Evolutionary conservation across 2,329 filamentous ascomycete genomes (phyloP), one percentile per base, ranked within the genome.

Genomic region (Phoma sp.): DNA sequence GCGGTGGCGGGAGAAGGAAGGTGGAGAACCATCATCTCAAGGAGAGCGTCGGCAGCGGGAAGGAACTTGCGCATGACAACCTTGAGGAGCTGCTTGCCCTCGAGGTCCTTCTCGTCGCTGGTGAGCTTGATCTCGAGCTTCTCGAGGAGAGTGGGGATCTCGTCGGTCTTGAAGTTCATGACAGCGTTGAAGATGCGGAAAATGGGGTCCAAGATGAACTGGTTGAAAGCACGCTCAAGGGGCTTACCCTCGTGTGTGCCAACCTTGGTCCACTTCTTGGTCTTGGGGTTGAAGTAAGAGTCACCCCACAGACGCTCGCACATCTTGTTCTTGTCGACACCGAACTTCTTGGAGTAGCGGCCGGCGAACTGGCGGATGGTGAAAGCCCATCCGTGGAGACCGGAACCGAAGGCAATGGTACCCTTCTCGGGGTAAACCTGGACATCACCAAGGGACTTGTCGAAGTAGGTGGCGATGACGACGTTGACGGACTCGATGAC

Each of bases 21-120:
- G 82, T 99, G 95, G 76, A 99, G 90, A 83, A 98, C 93, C 91
- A 99, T 96, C 95, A 99, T 99, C 87, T 99, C 95, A 78, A 99
- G 82, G 67, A 99, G 90, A 72, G 93, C 96, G 81, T 99, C 95
- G 69, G 95, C 95, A 74, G 95, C 95, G 69, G 95, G 95, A 77
- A 99, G 84, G 90, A 98, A 99, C 78, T 96, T 97, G 79, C 91
- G 87, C 93, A 99, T 97, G 82, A 98, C 86, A 72, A 90, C 86
- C 89, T 98, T 99, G 77, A 99, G 90, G 66, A 99, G 89, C 79
- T 89, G 86, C 89, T 99, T 99, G 86, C 93, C 93, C 82, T 96
- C 91, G 80, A 95, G 89, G 50, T 96, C 90, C 76, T 86, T 90
- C 84, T 99, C 95, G 49, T 96, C 93, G 66, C 77, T 66, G 67